Evolutionary conservation across 352 stramenopile genomes (phyloP), one percentile per base, ranked within the genome.

Genomic region (Pythium brassicae): DNA sequence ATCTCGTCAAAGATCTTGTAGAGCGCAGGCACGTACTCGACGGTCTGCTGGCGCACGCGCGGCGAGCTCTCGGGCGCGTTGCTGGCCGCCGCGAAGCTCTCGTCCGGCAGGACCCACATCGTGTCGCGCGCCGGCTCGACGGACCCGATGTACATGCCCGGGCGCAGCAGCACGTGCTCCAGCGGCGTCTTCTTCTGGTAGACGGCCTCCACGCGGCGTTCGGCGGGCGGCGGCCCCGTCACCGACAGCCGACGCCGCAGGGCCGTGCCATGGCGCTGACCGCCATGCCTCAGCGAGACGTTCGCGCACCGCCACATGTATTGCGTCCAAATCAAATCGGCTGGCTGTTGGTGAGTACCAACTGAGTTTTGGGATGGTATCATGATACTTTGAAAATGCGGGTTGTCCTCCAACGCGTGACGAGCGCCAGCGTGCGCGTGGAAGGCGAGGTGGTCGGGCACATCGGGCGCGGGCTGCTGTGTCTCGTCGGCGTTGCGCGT

Each of bases 1-100:
- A 99, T 99, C 79, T 99, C 97, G 71, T 99, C 96, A 64, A 99
- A 99, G 65, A 99, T 99, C 72, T 99, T 99, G 88, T 97, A 99
- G 46, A 99, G 74, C 37, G 86, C 86, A 9, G 83, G 81, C 14
- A 92, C 79, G 51, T 87, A 94, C 66, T 92, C 78, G 19, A 95
- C 78, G 17, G 67, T 59, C 37, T 88, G 74, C 50, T 89, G 83
- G 51, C 79, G 78, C 83, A 94, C 93, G 48, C 68, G 63, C 50
- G 40, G 72, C 61, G 25, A 10, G 14, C 3, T 39, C 12, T 7
- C 26, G 25, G 26, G 19, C 27, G 12, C 26, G 7, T 23, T 25
- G 5, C 5, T 2, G 6, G 39, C 39, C 39, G 55, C 65, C 22
- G 76, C 64, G 9, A 37, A 37, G 32, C 72, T 66, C 14, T 43